Evolutionary conservation across 208 protist species (phyloP), one percentile per base, ranked within the genome.

Genomic region (Trypanosoma platydactyli): DNA sequence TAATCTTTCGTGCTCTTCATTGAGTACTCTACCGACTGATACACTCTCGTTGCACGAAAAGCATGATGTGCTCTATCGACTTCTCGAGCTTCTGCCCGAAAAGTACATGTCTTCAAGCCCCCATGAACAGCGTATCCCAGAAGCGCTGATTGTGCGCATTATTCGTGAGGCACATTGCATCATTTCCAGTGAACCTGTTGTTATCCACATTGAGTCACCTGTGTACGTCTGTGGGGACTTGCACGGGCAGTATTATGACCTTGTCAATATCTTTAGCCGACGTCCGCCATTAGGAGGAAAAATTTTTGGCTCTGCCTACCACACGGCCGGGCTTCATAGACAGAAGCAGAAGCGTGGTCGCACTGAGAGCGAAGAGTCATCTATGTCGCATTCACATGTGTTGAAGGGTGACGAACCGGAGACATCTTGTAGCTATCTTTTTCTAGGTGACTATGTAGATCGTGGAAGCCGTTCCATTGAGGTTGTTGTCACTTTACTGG

Each of bases 171-270:
- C 86, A 5, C 64, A 83, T 29, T 40, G 59, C 6, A 71, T 95
- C 42, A 86, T 96, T 52, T 61, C 68, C 0, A 74, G 53, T 52
- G 93, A 97, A 59, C 89, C 89, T 18, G 74, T 87, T 25, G 24
- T 95, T 0, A 55, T 88, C 1, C 60, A 91, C 27, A 12, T 97
- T 7, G 71, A 92, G 27, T 86, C 89, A 11, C 93, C 93, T 27
- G 81, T 99, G 30, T 98, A 93, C 30, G 86, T 99, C 27, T 99
- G 97, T 84, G 98, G 98, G n/a, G 98, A 99, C 76, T 83, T 97
- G 27, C 98, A 99, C 73, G 98, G 98, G 1, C 98, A 99, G 77
- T 99, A 95, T 74, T 98, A 98, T 73, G 97, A 99, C 73, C 73
- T 99, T 18, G 49, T 99, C 0, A 97, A 99, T 73, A 97, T 99